Evolutionary conservation across 805 yeast species (phyloP).

Genomic region (Trichomonascus vanleenenianus): DNA sequence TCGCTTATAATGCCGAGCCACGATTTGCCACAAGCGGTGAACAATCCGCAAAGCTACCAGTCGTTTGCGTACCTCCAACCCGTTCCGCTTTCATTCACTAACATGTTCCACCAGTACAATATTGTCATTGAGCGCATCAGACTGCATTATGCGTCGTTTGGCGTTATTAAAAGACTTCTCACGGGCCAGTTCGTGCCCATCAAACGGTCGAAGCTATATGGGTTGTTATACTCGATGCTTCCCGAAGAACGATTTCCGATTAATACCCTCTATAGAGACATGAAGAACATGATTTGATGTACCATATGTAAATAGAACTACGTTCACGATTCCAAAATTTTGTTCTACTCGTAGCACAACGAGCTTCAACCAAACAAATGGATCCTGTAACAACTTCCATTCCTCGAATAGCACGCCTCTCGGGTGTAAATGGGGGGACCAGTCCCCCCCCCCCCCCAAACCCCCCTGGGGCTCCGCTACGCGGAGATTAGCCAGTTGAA

Average conservation of each 20-base stretch:
- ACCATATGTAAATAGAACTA: background rate
- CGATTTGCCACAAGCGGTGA: background rate
- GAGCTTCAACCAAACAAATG: too few species aligned
- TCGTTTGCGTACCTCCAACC: constrained; percentile 30
- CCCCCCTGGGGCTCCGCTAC: too few species aligned
- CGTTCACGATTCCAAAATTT: too few species aligned
- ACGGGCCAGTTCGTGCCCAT: constrained; percentile 41
- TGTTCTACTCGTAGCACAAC: too few species aligned
- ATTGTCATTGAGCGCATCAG: constrained; percentile 34
- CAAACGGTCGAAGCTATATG: constrained; percentile 43
- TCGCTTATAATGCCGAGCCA: background rate
- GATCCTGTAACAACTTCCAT: too few species aligned
- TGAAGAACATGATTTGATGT: constrained; percentile 2
- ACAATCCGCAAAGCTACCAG: constrained; percentile 1
- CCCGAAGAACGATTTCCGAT: constrained; percentile 34
- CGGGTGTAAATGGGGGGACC: too few species aligned
- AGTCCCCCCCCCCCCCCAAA: too few species aligned
- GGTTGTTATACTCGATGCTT: constrained; percentile 43
- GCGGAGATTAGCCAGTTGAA: too few species aligned
- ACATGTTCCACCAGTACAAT: constrained; percentile 44
- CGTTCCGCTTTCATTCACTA: constrained; percentile 37
- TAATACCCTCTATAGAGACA: constrained; percentile 9
- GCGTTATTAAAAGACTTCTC: constrained; percentile 34
- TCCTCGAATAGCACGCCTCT: too few species aligned
- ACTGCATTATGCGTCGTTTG: constrained; percentile 36